Evolutionary conservation across 768 basidiomycete species (phyloP), one percentile per base, ranked within the genome.

Genomic region (Dentipellis sp.): DNA sequence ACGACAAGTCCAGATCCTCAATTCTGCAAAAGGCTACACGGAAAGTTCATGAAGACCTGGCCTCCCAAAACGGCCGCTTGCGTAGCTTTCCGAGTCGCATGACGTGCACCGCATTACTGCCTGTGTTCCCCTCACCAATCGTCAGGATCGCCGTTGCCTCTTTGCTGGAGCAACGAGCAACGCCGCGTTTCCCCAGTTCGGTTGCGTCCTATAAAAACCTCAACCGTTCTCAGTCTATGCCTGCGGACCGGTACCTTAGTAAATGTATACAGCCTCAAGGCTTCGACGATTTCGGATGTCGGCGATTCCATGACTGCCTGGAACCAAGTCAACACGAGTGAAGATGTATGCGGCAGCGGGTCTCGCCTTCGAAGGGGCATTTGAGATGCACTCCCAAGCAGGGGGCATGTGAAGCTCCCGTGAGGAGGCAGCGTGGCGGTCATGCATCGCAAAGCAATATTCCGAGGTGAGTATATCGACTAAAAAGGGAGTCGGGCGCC

Each of bases 171-270:
- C 82, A 84, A 59, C 84, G 81, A 48, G 82, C 79, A 66, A 83
- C 78, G 17, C 83, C 83, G 66, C 81, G 82, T 70, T 91, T 94
- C 63, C 92, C 79, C 64, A 85, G 65, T 64, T 90, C 87, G 64
- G 94, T 86, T 12, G 85, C 89, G 61, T 91, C 90, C 69, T 94
- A 94, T 4, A 91, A 90, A 71, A 94, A 94, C 65, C 86, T 87
- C 74, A 94, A 95, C 48, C 92, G 83, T 58, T 82, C 81, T 67
- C 94, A 91, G 71, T 89, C 88, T 56, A 87, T 81, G 21, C 85
- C 88, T 87, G 68, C 50, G 21, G 29, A 14, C 11, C 17, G n/a
- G 22, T 35, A 14, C 7, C 12, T 51, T 2, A 50, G 35, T 23
- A 23, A 8, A 23, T n/a, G 35, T 22, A 10, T 12, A 16, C 50